These are phyloP conservation scores for Geotrichum citri-aurantii DNA, from an alignment of 1,139 yeast genomes.

Conservation along the genomic window DNA sequence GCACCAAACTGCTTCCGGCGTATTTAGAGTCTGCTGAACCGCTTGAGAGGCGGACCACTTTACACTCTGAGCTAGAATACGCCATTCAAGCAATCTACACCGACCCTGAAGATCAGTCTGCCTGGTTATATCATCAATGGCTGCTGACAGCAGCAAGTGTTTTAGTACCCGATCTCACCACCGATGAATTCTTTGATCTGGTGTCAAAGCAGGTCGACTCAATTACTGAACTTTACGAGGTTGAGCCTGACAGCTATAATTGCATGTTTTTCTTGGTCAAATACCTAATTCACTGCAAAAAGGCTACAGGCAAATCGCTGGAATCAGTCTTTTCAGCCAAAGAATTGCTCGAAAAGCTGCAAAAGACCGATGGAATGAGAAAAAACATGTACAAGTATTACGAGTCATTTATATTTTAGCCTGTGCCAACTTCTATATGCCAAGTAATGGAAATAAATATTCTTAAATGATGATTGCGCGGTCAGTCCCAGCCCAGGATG, in stretches of 20 bases:
- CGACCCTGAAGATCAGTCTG: slow-evolving; percentile 90
- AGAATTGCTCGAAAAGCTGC: slow-evolving; percentile 41
- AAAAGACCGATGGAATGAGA: slow-evolving; percentile 64
- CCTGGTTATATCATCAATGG: slow-evolving; percentile 90
- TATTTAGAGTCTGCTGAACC: slow-evolving; percentile 36
- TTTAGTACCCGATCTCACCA: slow-evolving; percentile 30
- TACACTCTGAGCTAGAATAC: slow-evolving; percentile 57
- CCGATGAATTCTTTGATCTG: slow-evolving; percentile 21
- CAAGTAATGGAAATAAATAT: neutral
- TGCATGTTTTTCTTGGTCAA: slow-evolving; percentile 35
- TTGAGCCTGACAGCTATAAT: slow-evolving; percentile 40
- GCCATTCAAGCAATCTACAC: slow-evolving; percentile 82
- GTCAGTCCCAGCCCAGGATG: slow-evolving; percentile 11
- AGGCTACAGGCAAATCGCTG: slow-evolving; percentile 1
- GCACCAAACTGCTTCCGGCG: slow-evolving; percentile 62
- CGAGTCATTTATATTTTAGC: neutral
- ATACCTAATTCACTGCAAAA: slow-evolving; percentile 18
- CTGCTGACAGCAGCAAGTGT: slow-evolving; percentile 54
- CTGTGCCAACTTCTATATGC: too few species aligned
- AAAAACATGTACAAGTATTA: slow-evolving; percentile 34
- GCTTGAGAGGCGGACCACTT: slow-evolving; percentile 35
- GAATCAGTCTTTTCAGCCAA: slow-evolving; percentile 19
- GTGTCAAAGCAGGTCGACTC: slow-evolving; percentile 32
- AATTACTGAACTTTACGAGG: slow-evolving; percentile 35
- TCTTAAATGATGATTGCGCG: neutral